These are phyloP conservation scores for Kluyveromyces wickerhamii DNA, from an alignment of 805 yeast genomes.

Conservation along the genomic window DNA sequence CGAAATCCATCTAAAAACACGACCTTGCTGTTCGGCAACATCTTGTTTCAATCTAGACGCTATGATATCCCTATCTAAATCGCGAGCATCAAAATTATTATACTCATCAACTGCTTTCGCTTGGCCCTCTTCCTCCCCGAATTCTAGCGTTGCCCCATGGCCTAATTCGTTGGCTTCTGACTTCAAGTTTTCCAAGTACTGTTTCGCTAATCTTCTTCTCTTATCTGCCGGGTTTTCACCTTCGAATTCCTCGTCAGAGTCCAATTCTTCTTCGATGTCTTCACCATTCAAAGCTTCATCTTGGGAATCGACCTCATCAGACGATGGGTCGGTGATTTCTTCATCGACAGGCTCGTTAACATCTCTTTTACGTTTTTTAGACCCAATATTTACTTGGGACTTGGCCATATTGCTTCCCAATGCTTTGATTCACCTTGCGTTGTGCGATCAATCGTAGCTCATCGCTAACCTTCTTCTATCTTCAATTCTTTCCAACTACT, in stretches of 20 bases:
- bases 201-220: constrained; percentile 88
- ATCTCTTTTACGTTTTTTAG: constrained; percentile 20
- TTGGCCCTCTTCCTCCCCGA: constrained; percentile 14
- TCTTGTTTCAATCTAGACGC: constrained; percentile 75
- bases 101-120: constrained; percentile 26
- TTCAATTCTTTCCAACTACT: no score
- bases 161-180: constrained; percentile 42
- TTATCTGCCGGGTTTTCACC: constrained; percentile 86
- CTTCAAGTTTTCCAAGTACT: constrained; percentile 75
- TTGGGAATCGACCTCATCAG: constrained; percentile 41
- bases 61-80: constrained; percentile 79
- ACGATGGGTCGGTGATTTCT: constrained; percentile 45
- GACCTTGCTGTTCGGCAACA: constrained; percentile 85
- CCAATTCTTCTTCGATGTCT: constrained; percentile 36
- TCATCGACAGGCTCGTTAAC: constrained; percentile 35
- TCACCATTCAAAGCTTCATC: constrained; percentile 31
- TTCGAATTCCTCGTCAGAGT: constrained; percentile 64
- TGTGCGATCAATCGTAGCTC: constrained; percentile 6
- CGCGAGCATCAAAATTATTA: constrained; percentile 75
- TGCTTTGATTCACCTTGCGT: not conserved
- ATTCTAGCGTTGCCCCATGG: constrained; percentile 13
- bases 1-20: constrained; percentile 61
- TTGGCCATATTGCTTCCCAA: not conserved
- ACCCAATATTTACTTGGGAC: constrained; percentile 4
- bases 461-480: constrained; percentile 44